A percentile compares a stretch with the other conserved stretches of the same genome.
Conservation (phyloP, 352 stramenopile genomes). For the Plasmopara viticola region DNA sequence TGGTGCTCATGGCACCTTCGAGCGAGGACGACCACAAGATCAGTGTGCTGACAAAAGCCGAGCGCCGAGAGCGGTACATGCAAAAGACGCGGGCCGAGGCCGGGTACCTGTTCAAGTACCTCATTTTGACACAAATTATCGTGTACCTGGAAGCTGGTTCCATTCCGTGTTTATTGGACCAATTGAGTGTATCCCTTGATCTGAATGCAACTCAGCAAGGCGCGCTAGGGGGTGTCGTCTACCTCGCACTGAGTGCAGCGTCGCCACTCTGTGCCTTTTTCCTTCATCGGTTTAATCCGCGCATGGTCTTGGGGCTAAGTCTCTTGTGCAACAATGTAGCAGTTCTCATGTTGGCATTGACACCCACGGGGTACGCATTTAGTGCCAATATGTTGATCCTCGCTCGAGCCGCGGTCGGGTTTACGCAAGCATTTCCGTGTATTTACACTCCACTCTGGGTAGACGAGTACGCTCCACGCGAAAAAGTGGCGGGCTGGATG, state of each 20-base stretch:
- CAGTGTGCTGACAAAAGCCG: slow-evolving; percentile 37
- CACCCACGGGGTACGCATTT: slow-evolving; percentile 57
- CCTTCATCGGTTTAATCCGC: slow-evolving; percentile 61
- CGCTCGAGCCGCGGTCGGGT: slow-evolving; percentile 61
- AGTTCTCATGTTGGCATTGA: slow-evolving; percentile 64
- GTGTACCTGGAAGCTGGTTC: slow-evolving; percentile 78
- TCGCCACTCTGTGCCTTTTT: slow-evolving; percentile 75
- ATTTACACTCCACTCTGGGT: slow-evolving; percentile 84
- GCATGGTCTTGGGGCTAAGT: slow-evolving; percentile 56
- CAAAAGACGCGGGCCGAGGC: slow-evolving; percentile 62
- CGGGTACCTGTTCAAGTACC: slow-evolving; percentile 82
- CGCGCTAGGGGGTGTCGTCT: slow-evolving; percentile 71
- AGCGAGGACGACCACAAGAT: background rate
- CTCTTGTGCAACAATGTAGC: slow-evolving; percentile 75
- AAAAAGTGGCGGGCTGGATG: slow-evolving; percentile 78
- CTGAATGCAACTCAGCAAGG: slow-evolving; percentile 73
- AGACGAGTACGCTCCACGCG: slow-evolving; percentile 71
- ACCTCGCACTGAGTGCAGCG: slow-evolving; percentile 63
- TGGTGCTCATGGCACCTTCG: background rate
- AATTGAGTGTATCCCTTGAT: slow-evolving; percentile 62
- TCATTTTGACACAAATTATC: slow-evolving; percentile 78
- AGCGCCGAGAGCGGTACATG: slow-evolving; percentile 67
- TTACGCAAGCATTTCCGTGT: slow-evolving; percentile 79
- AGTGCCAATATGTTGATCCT: slow-evolving; percentile 71
- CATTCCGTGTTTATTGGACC: slow-evolving; percentile 75